Evolutionary conservation across 768 basidiomycete genomes (phyloP).

Genomic region (Lentinula guzmanii): DNA sequence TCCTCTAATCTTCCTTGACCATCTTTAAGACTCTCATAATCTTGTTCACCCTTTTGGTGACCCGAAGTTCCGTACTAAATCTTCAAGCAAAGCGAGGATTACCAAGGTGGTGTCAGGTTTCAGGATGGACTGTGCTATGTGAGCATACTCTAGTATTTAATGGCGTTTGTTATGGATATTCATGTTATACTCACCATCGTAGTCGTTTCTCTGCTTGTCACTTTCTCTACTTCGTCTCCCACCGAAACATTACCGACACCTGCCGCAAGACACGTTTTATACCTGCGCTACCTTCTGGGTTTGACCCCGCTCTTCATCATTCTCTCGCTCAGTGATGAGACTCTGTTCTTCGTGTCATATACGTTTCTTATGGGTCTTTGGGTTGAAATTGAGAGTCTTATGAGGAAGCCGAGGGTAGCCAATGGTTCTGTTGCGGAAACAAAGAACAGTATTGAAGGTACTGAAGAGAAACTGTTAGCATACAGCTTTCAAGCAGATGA

Average conservation of each 20-base stretch:
- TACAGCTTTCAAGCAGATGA: slow-evolving; percentile 56
- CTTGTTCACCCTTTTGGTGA: slow-evolving; percentile 42
- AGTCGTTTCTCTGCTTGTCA: slow-evolving; percentile 48
- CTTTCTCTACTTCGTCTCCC: slow-evolving; percentile 31
- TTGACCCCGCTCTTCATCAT: slow-evolving; percentile 74
- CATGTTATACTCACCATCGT: not conserved
- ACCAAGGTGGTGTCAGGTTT: slow-evolving; percentile 50
- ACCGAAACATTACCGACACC: not conserved
- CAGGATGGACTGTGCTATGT: slow-evolving; percentile 67
- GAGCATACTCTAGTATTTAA: slow-evolving; percentile 12
- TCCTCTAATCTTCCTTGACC: too few species aligned
- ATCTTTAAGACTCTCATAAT: slow-evolving; percentile 31
- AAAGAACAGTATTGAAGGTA: slow-evolving; percentile 6
- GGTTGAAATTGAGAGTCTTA: slow-evolving; percentile 54
- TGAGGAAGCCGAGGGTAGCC: slow-evolving; percentile 15
- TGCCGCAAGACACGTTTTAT: slow-evolving; percentile 8
- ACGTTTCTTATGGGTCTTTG: slow-evolving; percentile 57
- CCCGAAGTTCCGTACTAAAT: slow-evolving; percentile 49
- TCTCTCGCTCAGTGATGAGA: slow-evolving; percentile 78
- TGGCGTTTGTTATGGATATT: not conserved
- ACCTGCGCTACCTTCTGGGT: slow-evolving; percentile 60
- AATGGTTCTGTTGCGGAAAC: slow-evolving; percentile 5
- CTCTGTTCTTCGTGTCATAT: slow-evolving; percentile 72
- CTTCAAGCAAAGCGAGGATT: slow-evolving; percentile 65
- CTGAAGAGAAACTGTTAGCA: slow-evolving; percentile 4